These are phyloP conservation scores for Crithidia acanthocephali DNA, from an alignment of 208 protist genomes.

Conservation along the genomic window DNA sequence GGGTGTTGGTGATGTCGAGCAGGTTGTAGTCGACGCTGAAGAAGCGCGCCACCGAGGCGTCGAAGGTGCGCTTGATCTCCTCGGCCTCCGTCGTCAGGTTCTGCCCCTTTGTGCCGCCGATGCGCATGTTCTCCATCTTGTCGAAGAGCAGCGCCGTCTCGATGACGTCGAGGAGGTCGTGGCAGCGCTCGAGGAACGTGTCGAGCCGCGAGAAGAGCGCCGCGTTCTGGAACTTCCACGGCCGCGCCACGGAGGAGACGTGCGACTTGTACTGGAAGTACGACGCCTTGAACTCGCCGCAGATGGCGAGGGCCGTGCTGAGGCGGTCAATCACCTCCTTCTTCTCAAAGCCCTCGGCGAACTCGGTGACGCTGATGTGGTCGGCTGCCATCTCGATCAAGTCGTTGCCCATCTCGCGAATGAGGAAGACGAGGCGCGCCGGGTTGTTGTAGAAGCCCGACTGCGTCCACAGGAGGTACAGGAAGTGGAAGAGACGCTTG, in stretches of 20 bases:
- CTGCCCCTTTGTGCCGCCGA: conserved; percentile 96
- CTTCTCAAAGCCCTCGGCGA: conserved; percentile 94
- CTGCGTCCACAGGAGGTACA: conserved; percentile 95
- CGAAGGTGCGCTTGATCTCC: conserved; percentile 91
- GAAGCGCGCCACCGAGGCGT: conserved; percentile 72
- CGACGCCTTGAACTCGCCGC: conserved; percentile 92
- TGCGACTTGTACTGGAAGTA: conserved; percentile 96
- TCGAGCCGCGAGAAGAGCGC: conserved; percentile 96
- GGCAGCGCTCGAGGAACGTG: conserved; percentile 96
- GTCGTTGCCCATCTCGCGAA: conserved; percentile 96
- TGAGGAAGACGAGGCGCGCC: conserved; percentile 92
- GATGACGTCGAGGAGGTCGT: conserved; percentile 95
- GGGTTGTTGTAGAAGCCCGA: conserved; percentile 95
- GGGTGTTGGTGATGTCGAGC: conserved; percentile 94
- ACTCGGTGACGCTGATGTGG: conserved; percentile 90
- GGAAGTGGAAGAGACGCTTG: conserved; percentile 92
- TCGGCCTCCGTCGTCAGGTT: conserved; percentile 86
- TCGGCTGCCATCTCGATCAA: conserved; percentile 92
- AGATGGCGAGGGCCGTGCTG: conserved; percentile 84
- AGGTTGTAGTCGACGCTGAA: conserved; percentile 94
- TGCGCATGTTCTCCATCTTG: conserved; percentile 96
- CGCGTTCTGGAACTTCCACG: conserved; percentile 95
- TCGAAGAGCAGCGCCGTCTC: conserved; percentile 95
- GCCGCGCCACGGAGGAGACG: conserved; percentile 70
- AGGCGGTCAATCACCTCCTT: conserved; percentile 94